These are phyloP conservation scores for Acorus gramineus DNA, from an alignment of 106 monocot species.

Conservation along the genomic window DNA sequence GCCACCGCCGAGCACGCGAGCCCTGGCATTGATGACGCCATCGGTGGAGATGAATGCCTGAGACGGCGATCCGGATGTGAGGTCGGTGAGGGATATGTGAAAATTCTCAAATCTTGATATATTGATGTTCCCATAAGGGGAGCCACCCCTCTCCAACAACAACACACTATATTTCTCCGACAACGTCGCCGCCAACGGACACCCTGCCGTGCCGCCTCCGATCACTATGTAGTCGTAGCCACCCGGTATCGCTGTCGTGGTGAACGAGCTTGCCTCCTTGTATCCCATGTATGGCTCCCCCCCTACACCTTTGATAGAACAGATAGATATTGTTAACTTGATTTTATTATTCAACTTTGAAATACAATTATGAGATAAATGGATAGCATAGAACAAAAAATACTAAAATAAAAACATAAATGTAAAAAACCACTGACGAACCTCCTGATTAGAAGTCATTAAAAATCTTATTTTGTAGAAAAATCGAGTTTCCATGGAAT, in stretches of 20 bases:
- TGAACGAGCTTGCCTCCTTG: slow-evolving; percentile 45
- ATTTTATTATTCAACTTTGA: too few relatives aligned
- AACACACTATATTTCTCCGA: slow-evolving; percentile 51
- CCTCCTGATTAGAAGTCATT: too few relatives aligned
- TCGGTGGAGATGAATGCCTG: slow-evolving; percentile 67
- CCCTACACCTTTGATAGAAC: slow-evolving; percentile 3
- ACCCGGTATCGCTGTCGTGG: not conserved
- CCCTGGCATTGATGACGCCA: slow-evolving; percentile 65
- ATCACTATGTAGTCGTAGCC: slow-evolving; percentile 57
- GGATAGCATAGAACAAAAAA: too few relatives aligned
- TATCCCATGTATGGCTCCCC: slow-evolving; percentile 16
- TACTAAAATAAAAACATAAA: too few relatives aligned
- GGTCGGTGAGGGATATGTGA: slow-evolving; percentile 43
- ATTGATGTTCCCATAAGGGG: slow-evolving; percentile 61
- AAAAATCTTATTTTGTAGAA: too few relatives aligned
- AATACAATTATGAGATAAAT: too few relatives aligned
- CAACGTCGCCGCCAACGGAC: slow-evolving; percentile 68
- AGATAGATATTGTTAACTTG: too few relatives aligned
- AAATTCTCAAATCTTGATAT: slow-evolving; percentile 50
- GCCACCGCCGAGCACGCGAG: slow-evolving; percentile 60
- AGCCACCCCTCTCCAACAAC: slow-evolving; percentile 55
- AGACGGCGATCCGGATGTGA: slow-evolving; percentile 37
- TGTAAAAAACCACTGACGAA: too few relatives aligned
- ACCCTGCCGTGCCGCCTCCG: slow-evolving; percentile 68
- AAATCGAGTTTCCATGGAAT: too few relatives aligned